Evolutionary conservation across 1,139 yeast species (phyloP), one percentile per base, ranked within the genome.

Genomic region (Saccharomycopsis hybrid): DNA sequence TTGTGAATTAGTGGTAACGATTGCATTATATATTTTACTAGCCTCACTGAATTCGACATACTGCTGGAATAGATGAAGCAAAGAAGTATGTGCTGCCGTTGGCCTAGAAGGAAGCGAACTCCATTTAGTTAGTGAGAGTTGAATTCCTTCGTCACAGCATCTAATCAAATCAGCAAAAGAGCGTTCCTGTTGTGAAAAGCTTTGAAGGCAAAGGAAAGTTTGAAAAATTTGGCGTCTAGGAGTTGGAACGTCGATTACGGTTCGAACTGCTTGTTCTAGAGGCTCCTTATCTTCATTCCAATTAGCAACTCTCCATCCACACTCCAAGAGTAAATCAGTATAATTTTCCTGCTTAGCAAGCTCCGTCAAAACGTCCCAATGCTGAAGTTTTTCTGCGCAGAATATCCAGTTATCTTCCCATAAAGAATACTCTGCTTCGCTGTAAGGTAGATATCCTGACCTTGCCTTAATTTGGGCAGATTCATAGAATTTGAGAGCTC

Each of bases 361-460:
- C 60, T 94, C 99, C 0, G 98, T 90, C 55, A 94, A 73, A 52
- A 94, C 85, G 63, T 94, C 98, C 99, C 99, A 94, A 57, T 92
- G 97, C 62, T 94, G 99, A 48, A 94, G 71, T 62, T 94, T 92
- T 63, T 94, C 97, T 2, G 98, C 96, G 71, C 98, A 90, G 37
- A 87, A 69, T 51, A 94, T 88, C 99, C 98, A 94, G 60, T 92
- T 95, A 62, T 94, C 98, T 68, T 94, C 99, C 99, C 99, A 94
- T 44, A 94, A 71, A 0, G 95, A 82, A 62, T 94, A 94, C 61
- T 94, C 99, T 1, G 96, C 80, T 62, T 94, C 97, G 29, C 96
- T 88, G 63, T 88, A 94, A 0, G 98, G 98, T 47, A 92, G 71
- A 2, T 87, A 95, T 1, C 98, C 98, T 61, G 95, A 85, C 54